These are phyloP conservation scores for Xanthoconium purpureum DNA, from an alignment of 768 basidiomycete species.

Conservation along the genomic window DNA sequence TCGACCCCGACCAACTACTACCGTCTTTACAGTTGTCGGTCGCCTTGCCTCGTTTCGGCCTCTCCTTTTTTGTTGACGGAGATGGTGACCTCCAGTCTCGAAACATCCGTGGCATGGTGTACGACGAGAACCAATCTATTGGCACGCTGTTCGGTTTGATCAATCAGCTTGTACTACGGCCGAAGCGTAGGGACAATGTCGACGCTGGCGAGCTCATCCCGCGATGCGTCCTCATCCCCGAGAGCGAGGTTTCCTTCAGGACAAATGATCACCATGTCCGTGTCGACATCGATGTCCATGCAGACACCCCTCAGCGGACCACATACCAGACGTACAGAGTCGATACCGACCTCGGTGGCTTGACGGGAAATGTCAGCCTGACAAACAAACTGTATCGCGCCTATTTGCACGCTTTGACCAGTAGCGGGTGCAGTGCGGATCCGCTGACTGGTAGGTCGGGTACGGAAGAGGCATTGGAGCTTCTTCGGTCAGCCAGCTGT, in stretches of 20 bases:
- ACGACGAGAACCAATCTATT: constrained; percentile 40
- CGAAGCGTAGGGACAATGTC: constrained; percentile 1
- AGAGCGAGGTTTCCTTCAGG: constrained; percentile 27
- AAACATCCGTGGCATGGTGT: constrained; percentile 42
- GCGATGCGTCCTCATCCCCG: constrained; percentile 39
- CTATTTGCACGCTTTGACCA: constrained; percentile 45
- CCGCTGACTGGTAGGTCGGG: constrained; percentile 45
- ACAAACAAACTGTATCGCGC: constrained; percentile 34
- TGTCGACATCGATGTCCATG: constrained; percentile 12
- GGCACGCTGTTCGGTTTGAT: constrained; percentile 45
- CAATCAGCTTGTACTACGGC: constrained; percentile 40
- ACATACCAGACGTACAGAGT: constrained; percentile 31
- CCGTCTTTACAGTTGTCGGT: constrained; percentile 21
- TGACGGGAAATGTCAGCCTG: constrained; percentile 27
- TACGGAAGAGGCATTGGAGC: constrained; percentile 41
- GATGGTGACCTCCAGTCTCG: constrained; percentile 37
- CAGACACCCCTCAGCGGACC: not conserved
- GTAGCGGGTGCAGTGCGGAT: constrained; percentile 36
- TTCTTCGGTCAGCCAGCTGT: constrained; percentile 37
- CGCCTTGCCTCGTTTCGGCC: constrained; percentile 39
- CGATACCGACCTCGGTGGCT: constrained; percentile 29
- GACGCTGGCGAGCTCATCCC: constrained; percentile 1
- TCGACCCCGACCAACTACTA: not conserved
- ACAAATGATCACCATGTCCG: constrained; percentile 13
- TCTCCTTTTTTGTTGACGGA: constrained; percentile 39